Conservation (phyloP, 345 rosid genomes). For the Chamaenerion angustifolium region DNA sequence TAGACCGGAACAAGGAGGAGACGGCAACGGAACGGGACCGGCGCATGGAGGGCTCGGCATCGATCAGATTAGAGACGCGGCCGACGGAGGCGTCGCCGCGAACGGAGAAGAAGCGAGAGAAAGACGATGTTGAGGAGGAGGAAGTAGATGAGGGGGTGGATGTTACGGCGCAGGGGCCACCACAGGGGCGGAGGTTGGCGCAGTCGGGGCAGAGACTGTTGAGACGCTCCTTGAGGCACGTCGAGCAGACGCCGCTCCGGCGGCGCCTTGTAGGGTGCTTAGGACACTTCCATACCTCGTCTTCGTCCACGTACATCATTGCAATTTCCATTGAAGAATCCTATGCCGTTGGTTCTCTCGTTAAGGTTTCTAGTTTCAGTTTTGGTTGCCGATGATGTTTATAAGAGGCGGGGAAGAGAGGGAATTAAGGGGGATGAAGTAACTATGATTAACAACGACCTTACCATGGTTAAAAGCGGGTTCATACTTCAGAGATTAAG, state of each 20-base stretch:
- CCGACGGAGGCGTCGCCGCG: slow-evolving; percentile 26
- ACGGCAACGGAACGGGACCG: slow-evolving; percentile 72
- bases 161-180: slow-evolving; percentile 30
- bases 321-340: too few species aligned
- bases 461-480: too few species aligned
- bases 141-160: slow-evolving; percentile 3
- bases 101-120: slow-evolving; percentile 13
- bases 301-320: slow-evolving; percentile 44
- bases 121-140: slow-evolving; percentile 12
- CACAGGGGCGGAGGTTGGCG: slow-evolving; percentile 58
- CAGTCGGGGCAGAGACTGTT: slow-evolving; percentile 74
- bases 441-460: too few species aligned
- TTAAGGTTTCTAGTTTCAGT: too few species aligned
- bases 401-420: too few species aligned
- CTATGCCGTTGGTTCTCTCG: too few species aligned
- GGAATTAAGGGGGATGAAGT: too few species aligned
- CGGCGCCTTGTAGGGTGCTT: slow-evolving; percentile 57
- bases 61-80: slow-evolving; percentile 47
- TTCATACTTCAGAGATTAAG: too few species aligned
- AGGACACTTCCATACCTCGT: slow-evolving; percentile 55
- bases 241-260: slow-evolving; percentile 66
- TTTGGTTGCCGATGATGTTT: too few species aligned
- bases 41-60: slow-evolving; percentile 58
- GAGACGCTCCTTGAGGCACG: slow-evolving; percentile 72
- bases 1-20: slow-evolving; percentile 41